These are phyloP conservation scores for Galerina sulciceps DNA, from an alignment of 768 basidiomycete genomes.

Conservation along the genomic window DNA sequence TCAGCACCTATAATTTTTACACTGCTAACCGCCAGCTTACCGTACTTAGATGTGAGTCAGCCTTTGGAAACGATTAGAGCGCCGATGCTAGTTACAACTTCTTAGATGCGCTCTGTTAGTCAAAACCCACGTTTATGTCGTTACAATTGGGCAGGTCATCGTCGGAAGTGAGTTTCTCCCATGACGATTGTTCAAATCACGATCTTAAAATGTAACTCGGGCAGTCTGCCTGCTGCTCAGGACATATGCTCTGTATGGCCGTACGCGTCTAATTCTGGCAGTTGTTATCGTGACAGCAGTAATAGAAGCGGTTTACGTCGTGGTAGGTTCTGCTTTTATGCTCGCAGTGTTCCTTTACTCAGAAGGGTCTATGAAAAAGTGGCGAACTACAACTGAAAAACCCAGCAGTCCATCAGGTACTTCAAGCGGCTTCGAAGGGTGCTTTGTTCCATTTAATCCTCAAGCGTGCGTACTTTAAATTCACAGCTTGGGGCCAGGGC, in stretches of 20 bases:
- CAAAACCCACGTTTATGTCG: neutral
- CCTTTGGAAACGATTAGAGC: too few species aligned
- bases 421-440: too few species aligned
- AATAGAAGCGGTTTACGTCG: neutral
- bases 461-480: too few species aligned
- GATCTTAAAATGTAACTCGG: neutral
- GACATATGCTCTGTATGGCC: constrained; percentile 3
- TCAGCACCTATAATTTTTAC: neutral
- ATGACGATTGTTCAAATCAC: neutral
- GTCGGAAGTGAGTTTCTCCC: neutral
- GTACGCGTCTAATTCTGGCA: neutral
- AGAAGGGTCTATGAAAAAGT: neutral
- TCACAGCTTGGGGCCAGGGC: too few species aligned
- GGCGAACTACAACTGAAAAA: too few species aligned
- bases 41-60: too few species aligned
- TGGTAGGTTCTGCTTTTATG: neutral
- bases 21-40: too few species aligned
- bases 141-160: too few species aligned
- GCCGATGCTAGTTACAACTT: too few species aligned
- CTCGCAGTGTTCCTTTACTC: too few species aligned
- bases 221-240: neutral
- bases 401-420: too few species aligned
- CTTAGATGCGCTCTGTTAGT: neutral
- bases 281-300: neutral
- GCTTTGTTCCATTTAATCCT: too few species aligned